A percentile compares a stretch with the other conserved stretches of the same genome.
phyloP scores from a whole-genome alignment of 495 filamentous ascomycete species.

The Aspergillus heteromorphus region DNA sequence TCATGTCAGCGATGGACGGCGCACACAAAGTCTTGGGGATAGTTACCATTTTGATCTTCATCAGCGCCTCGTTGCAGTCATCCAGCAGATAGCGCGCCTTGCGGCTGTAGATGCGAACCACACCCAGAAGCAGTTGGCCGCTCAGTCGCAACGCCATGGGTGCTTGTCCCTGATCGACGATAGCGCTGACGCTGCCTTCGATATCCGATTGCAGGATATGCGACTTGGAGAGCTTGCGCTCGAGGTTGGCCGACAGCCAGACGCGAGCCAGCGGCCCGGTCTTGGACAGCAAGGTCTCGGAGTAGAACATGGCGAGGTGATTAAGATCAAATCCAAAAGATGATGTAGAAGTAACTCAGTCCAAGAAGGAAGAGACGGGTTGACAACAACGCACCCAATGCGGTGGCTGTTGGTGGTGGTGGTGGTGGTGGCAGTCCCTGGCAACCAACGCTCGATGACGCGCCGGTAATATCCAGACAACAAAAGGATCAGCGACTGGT shows the following conservation, averaged over 20 bases:
- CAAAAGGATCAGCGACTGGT: conserved; percentile 25
- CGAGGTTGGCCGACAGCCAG: conserved; percentile 95
- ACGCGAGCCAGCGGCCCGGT: conserved; percentile 95
- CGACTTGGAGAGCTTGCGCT: conserved; percentile 94
- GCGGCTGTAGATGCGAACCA: conserved; percentile 93
- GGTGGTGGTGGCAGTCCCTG: conserved; percentile 28
- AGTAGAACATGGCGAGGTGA: conserved; percentile 79
- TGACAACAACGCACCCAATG: conserved; percentile 34
- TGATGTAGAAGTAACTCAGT: background rate
- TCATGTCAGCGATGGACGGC: conserved; percentile 21
- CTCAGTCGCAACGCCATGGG: conserved; percentile 92
- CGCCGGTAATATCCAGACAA: conserved; percentile 32
- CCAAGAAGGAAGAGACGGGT: conserved; percentile 8
- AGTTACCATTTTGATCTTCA: conserved; percentile 96
- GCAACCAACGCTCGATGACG: conserved; percentile 29
- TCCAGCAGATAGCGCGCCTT: conserved; percentile 95
- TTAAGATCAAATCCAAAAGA: conserved; percentile 6
- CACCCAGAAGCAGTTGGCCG: conserved; percentile 88
- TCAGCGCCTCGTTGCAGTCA: conserved; percentile 92
- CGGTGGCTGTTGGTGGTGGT: conserved; percentile 33
- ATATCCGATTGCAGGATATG: conserved; percentile 91
- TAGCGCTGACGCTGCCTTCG: conserved; percentile 86
- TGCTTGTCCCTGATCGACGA: conserved; percentile 88
- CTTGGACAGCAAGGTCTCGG: conserved; percentile 90
- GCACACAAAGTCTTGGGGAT: background rate